These are phyloP conservation scores for Tricholoma sp. DNA, from an alignment of 768 basidiomycete genomes.

Conservation along the genomic window DNA sequence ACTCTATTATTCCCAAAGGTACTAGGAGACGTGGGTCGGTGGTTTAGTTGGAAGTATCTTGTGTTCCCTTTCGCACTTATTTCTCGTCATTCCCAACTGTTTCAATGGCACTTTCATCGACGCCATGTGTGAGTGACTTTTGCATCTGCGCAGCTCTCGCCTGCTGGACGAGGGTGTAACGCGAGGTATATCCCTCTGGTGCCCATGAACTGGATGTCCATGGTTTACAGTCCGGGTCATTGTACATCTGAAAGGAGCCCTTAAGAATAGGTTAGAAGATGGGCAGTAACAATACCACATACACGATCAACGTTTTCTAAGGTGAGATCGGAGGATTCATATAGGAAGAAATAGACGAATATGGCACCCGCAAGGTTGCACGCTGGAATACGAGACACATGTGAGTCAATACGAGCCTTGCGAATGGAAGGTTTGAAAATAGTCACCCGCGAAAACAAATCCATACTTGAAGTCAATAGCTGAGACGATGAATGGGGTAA, in stretches of 20 bases:
- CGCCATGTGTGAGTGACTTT: not conserved
- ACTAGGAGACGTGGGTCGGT: too few relatives aligned
- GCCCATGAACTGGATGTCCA: constrained; percentile 63
- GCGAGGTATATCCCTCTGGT: constrained; percentile 46
- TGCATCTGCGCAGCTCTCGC: constrained; percentile 26
- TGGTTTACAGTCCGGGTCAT: constrained; percentile 56
- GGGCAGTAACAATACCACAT: constrained; percentile 13
- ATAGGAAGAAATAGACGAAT: constrained; percentile 69
- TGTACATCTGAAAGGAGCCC: constrained; percentile 46
- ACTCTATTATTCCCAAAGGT: too few relatives aligned
- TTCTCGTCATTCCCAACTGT: not conserved
- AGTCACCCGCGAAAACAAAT: constrained; percentile 60
- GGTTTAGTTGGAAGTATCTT: not conserved
- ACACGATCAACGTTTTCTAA: constrained; percentile 61
- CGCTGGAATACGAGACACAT: constrained; percentile 21
- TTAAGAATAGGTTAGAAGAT: not conserved
- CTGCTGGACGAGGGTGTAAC: constrained; percentile 41
- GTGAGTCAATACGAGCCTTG: not conserved
- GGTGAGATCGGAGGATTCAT: constrained; percentile 63
- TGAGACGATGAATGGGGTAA: constrained; percentile 66
- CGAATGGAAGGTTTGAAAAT: not conserved
- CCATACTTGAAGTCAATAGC: constrained; percentile 60
- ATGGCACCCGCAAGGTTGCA: constrained; percentile 57
- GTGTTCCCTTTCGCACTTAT: not conserved
- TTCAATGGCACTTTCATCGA: not conserved